A percentile compares a stretch with the other conserved stretches of the same genome.
Conservation (phyloP, 352 stramenopile species). For the Phytophthora uliginosa region DNA sequence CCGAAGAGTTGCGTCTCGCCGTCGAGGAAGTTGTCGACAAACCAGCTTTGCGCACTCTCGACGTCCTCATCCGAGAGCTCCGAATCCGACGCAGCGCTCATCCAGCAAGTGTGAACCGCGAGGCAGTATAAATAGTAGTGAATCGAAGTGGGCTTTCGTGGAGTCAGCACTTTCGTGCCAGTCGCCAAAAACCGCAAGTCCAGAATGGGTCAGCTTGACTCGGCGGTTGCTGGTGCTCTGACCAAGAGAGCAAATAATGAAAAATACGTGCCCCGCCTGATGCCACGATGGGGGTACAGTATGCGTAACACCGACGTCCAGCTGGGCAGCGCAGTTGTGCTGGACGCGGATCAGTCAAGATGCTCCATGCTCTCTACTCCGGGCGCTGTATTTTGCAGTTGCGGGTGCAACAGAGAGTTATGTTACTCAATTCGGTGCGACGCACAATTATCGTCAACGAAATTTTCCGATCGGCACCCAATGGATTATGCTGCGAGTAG, state of each 20-base stretch:
- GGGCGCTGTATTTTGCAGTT: neutral
- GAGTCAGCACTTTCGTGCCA: slow-evolving; percentile 12
- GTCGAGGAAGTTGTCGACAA: slow-evolving; percentile 42
- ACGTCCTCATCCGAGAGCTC: slow-evolving; percentile 9
- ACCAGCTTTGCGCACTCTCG: slow-evolving; percentile 39
- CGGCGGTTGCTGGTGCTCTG: slow-evolving; percentile 4
- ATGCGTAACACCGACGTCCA: neutral
- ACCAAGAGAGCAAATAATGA: slow-evolving; percentile 22
- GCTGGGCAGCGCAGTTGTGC: slow-evolving; percentile 14
- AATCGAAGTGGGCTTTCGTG: slow-evolving; percentile 10
- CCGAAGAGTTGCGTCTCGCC: slow-evolving; percentile 43
- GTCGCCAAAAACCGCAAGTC: slow-evolving; percentile 9
- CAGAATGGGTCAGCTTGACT: slow-evolving; percentile 12
- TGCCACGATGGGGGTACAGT: neutral
- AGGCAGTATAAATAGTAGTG: slow-evolving; percentile 27
- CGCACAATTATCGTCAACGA: neutral
- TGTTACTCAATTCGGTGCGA: neutral
- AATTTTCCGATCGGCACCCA: no score
- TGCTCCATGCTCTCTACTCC: slow-evolving; percentile 10
- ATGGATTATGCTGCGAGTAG: neutral
- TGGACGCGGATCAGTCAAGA: slow-evolving; percentile 21
- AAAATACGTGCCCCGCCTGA: slow-evolving; percentile 9
- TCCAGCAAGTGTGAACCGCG: slow-evolving; percentile 3
- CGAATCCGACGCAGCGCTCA: slow-evolving; percentile 10
- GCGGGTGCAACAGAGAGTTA: slow-evolving; percentile 2